Evolutionary conservation across 2,329 filamentous ascomycete species (phyloP).

Genomic region (Madurella fahalii): DNA sequence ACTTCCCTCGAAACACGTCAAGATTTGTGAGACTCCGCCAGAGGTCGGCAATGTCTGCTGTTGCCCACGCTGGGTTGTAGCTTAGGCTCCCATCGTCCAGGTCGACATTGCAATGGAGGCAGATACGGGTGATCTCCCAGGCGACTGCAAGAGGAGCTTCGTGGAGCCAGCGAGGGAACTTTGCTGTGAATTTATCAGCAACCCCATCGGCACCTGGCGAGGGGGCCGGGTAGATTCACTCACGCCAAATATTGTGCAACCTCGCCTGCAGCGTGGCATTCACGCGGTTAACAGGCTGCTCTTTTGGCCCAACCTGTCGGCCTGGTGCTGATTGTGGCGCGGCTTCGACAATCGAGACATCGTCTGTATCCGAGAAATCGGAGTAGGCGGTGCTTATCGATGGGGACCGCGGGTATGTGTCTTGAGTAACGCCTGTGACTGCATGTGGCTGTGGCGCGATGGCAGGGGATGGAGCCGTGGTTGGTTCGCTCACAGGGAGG

Average conservation of each 20-base stretch:
- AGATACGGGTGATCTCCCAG: slow-evolving; percentile 51
- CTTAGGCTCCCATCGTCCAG: slow-evolving; percentile 33
- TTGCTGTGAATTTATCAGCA: slow-evolving; percentile 28
- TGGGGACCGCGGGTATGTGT: neutral
- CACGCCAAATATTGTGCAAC: slow-evolving; percentile 39
- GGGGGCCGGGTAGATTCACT: slow-evolving; percentile 19
- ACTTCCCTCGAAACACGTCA: slow-evolving; percentile 39
- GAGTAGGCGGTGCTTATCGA: neutral
- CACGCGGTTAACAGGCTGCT: neutral
- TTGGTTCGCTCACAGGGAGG: neutral
- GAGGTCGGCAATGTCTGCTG: slow-evolving; percentile 39
- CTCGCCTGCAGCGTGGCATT: slow-evolving; percentile 24
- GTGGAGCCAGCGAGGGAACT: slow-evolving; percentile 39
- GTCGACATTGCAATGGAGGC: slow-evolving; percentile 42
- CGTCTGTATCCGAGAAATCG: neutral
- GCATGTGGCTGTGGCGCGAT: neutral
- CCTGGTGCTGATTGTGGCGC: neutral
- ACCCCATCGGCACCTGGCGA: neutral
- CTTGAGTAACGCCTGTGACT: neutral
- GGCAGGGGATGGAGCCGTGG: neutral
- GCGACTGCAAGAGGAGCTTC: slow-evolving; percentile 45
- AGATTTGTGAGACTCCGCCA: slow-evolving; percentile 39
- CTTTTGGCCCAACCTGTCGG: neutral
- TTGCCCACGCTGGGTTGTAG: slow-evolving; percentile 39
- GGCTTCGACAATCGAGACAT: neutral